Conservation (phyloP, 2,329 filamentous ascomycete species). For the Ceratocystis destructans region DNA sequence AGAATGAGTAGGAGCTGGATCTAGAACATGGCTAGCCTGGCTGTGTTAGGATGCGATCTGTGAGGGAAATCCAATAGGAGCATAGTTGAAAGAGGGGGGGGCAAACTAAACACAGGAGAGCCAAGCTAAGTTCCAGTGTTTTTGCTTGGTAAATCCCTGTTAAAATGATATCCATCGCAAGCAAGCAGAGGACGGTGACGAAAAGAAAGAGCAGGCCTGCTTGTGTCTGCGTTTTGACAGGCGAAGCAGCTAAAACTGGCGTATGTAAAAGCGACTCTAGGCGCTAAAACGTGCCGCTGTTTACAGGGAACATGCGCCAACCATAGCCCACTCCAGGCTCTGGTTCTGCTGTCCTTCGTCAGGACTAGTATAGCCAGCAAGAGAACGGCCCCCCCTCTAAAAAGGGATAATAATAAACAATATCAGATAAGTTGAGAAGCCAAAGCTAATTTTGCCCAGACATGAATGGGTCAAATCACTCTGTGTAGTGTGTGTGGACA, state of each 20-base stretch:
- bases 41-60: neutral
- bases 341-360: too few relatives aligned
- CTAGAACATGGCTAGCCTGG: neutral
- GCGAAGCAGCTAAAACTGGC: neutral
- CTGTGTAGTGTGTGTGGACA: too few relatives aligned
- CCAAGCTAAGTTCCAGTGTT: neutral
- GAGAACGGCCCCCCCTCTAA: too few relatives aligned
- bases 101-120: neutral
- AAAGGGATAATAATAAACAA: too few relatives aligned
- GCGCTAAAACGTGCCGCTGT: neutral
- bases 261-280: neutral
- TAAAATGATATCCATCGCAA: neutral
- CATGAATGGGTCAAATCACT: too few relatives aligned
- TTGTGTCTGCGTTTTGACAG: neutral
- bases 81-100: neutral
- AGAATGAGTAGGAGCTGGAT: neutral
- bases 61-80: neutral
- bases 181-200: too few relatives aligned
- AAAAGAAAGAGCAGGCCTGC: too few relatives aligned
- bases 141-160: neutral
- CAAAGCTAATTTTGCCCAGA: too few relatives aligned
- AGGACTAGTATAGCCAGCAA: too few relatives aligned
- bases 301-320: neutral
- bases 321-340: too few relatives aligned
- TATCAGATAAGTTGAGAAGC: too few relatives aligned